Conservation (phyloP, 257 asterid genomes). For the Primulina tabacum region DNA sequence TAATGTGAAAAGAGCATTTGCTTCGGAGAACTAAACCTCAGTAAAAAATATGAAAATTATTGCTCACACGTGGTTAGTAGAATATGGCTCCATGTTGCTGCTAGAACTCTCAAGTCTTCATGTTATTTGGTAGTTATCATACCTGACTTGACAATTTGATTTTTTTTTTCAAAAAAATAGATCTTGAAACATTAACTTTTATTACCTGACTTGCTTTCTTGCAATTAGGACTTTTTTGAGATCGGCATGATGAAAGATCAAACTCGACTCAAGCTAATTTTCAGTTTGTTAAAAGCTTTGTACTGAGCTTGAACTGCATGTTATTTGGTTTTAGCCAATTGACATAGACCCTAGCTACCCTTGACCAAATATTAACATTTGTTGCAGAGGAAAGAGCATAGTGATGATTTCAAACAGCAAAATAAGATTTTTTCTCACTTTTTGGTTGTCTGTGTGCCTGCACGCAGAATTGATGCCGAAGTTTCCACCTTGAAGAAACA, state of each 20-base stretch:
- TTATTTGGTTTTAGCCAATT: constrained; percentile 11
- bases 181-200: constrained; percentile 3
- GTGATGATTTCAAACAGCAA: constrained; percentile 17
- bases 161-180: background rate
- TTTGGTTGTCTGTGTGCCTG: constrained; percentile 22
- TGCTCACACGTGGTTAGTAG: no score
- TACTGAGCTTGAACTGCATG: background rate
- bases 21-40: background rate
- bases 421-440: constrained; percentile 23
- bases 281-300: constrained; percentile 7
- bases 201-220: constrained; percentile 11
- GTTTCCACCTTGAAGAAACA: constrained; percentile 64
- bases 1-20: background rate
- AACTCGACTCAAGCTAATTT: constrained; percentile 8
- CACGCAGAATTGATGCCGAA: constrained; percentile 79
- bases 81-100: background rate
- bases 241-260: constrained; percentile 9
- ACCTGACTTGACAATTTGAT: background rate
- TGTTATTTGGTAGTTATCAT: background rate
- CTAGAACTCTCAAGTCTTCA: background rate
- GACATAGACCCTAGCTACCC: constrained; percentile 9
- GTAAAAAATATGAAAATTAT: no score
- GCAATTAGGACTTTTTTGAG: constrained; percentile 1
- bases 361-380: constrained; percentile 12
- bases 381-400: background rate